These are phyloP conservation scores for Tetracentron sinense DNA, from an alignment of 164 flowering plant species.

Conservation along the genomic window DNA sequence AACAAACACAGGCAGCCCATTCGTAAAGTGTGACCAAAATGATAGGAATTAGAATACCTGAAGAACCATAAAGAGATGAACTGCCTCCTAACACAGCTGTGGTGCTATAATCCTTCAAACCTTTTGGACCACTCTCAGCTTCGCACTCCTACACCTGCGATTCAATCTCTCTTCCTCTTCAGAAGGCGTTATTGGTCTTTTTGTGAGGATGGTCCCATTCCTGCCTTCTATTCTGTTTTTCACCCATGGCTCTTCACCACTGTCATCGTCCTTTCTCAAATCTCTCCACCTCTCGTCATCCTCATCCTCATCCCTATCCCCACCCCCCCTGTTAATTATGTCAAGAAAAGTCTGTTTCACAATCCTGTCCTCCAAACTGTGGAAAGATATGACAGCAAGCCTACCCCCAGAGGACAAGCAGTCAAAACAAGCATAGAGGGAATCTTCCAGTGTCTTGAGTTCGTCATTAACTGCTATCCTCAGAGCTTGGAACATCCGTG, in stretches of 20 bases:
- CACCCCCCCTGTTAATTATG: constrained; percentile 35
- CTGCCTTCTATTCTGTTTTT: constrained; percentile 51
- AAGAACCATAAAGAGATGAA: neutral
- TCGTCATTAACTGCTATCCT: constrained; percentile 96
- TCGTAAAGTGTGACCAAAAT: too few species aligned
- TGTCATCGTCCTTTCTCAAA: neutral
- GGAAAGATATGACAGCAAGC: constrained; percentile 93
- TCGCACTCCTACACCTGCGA: constrained; percentile 77
- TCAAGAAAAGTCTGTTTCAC: constrained; percentile 89
- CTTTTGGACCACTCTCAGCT: constrained; percentile 88
- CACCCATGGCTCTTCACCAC: constrained; percentile 57
- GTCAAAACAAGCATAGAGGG: constrained; percentile 69
- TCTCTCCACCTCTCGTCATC: constrained; percentile 9
- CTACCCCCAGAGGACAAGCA: constrained; percentile 85
- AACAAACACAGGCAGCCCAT: too few species aligned
- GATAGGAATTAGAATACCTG: too few species aligned
- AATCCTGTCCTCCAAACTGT: constrained; percentile 96
- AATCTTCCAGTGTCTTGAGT: constrained; percentile 58
- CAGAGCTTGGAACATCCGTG: constrained; percentile 91
- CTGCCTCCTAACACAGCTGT: neutral
- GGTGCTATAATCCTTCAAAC: constrained; percentile 11
- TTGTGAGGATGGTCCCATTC: constrained; percentile 71
- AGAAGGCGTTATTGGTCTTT: constrained; percentile 90
- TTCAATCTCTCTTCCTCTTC: constrained; percentile 74
- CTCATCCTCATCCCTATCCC: constrained; percentile 5